A percentile compares a stretch with the other conserved stretches of the same genome.
phyloP scores from a whole-genome alignment of 2,329 filamentous ascomycete species.

The Fusarium musae region DNA sequence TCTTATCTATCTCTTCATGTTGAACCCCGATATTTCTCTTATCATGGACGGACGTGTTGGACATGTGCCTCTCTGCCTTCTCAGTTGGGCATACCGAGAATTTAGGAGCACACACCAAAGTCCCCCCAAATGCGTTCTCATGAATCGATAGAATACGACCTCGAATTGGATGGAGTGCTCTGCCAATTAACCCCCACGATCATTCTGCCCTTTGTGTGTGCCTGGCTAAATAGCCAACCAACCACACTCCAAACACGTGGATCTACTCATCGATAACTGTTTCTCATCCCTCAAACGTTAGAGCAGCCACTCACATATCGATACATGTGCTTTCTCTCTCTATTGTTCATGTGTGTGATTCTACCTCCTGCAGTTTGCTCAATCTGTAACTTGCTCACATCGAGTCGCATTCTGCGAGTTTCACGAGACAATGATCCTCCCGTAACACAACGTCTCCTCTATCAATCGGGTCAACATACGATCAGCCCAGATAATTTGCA shows the following conservation, averaged over 20 bases:
- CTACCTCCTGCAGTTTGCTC: neutral
- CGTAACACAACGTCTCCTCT: neutral
- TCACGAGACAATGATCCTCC: neutral
- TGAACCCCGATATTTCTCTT: conserved; percentile 5
- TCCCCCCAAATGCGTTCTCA: neutral
- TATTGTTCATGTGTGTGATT: neutral
- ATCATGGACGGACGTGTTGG: conserved; percentile 6
- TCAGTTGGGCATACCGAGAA: conserved; percentile 24
- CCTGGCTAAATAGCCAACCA: conserved; percentile 11
- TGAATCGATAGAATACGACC: neutral
- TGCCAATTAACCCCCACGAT: neutral
- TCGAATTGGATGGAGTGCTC: neutral
- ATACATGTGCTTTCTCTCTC: conserved; percentile 1
- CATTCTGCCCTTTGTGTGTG: neutral
- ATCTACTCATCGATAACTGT: conserved; percentile 30
- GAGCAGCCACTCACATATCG: conserved; percentile 4
- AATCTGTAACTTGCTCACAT: neutral
- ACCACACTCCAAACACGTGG: conserved; percentile 33
- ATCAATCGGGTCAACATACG: neutral
- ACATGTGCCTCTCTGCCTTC: conserved; percentile 19
- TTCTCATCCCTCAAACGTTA: conserved; percentile 15
- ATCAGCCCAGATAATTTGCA: neutral
- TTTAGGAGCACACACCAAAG: conserved; percentile 10
- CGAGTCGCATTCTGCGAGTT: neutral
- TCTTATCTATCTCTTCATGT: conserved; percentile 18